Conservation (phyloP, 2,329 filamentous ascomycete genomes). For the Claviceps humidiphila region DNA sequence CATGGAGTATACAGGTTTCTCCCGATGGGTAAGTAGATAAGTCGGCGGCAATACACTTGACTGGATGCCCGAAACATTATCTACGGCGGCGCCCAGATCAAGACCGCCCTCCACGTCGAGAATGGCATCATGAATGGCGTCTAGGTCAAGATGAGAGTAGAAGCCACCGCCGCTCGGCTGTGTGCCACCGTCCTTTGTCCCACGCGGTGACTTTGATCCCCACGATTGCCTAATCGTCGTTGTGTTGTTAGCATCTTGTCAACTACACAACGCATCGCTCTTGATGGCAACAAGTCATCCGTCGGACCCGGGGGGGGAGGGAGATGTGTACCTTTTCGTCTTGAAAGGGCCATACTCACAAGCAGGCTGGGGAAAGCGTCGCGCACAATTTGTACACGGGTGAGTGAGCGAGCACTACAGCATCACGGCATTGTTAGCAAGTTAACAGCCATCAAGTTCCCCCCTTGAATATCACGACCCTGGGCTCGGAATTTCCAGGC, state of each 20-base stretch:
- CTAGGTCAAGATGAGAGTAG: slow-evolving; percentile 25
- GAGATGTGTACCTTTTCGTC: slow-evolving; percentile 11
- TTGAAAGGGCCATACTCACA: slow-evolving; percentile 30
- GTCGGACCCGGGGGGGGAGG: too few relatives aligned
- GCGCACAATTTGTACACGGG: slow-evolving; percentile 39
- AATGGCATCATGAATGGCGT: slow-evolving; percentile 21
- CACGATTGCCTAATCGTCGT: slow-evolving; percentile 1
- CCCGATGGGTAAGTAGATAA: slow-evolving; percentile 2
- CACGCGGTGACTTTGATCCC: slow-evolving; percentile 1
- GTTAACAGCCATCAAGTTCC: background rate
- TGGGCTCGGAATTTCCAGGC: background rate
- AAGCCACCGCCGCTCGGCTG: slow-evolving; percentile 10
- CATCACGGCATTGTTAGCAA: background rate
- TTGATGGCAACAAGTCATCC: too few relatives aligned
- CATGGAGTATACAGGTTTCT: slow-evolving; percentile 6
- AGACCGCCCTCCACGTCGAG: slow-evolving; percentile 16
- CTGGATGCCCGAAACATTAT: slow-evolving; percentile 4
- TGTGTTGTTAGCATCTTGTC: background rate
- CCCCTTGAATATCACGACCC: background rate
- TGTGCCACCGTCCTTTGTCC: slow-evolving; percentile 8
- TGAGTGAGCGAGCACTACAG: slow-evolving; percentile 39
- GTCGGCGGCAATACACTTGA: slow-evolving; percentile 1
- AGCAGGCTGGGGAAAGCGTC: slow-evolving; percentile 36
- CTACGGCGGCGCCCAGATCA: slow-evolving; percentile 4
- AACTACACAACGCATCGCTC: too few relatives aligned